phyloP scores from a whole-genome alignment of 2,329 filamentous ascomycete genomes.

The Colletotrichum australisinense region DNA sequence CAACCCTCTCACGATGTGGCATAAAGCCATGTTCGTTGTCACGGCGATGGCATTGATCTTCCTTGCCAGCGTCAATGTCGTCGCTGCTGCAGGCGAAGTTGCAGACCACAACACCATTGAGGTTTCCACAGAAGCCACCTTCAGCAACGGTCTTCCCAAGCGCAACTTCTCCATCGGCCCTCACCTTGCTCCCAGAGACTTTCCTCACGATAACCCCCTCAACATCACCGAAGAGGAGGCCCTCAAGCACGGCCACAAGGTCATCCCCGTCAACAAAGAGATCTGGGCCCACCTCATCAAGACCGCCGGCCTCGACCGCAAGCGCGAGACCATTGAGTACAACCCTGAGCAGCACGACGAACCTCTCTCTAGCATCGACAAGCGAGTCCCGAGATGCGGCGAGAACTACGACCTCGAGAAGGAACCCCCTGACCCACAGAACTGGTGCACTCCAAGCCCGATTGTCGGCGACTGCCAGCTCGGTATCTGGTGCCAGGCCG shows the following conservation, averaged over 20 bases:
- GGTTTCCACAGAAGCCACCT: not conserved
- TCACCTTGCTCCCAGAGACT: constrained; percentile 13
- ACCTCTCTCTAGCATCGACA: not conserved
- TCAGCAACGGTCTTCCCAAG: not conserved
- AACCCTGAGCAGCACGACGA: not conserved
- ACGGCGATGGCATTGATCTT: not conserved
- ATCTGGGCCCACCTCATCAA: constrained; percentile 17
- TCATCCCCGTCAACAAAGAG: constrained; percentile 23
- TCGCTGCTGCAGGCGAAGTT: not conserved
- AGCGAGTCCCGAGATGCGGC: not conserved
- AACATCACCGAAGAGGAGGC: constrained; percentile 28
- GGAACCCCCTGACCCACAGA: constrained; percentile 15
- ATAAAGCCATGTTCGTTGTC: not conserved
- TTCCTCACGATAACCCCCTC: constrained; percentile 15
- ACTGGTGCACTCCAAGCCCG: constrained; percentile 26
- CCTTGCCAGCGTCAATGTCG: not conserved
- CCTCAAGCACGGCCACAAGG: constrained; percentile 14
- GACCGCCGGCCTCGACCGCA: constrained; percentile 9
- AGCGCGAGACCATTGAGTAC: not conserved
- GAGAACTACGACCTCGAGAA: not conserved
- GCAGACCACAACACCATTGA: not conserved
- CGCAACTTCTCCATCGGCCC: not conserved
- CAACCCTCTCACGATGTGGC: constrained; percentile 1
- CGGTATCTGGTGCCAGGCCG: constrained; percentile 25
- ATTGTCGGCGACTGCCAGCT: constrained; percentile 15